A percentile compares a stretch with the other conserved stretches of the same genome.
phyloP scores from a whole-genome alignment of 2,329 filamentous ascomycete genomes.

The Aspergillus candidus region DNA sequence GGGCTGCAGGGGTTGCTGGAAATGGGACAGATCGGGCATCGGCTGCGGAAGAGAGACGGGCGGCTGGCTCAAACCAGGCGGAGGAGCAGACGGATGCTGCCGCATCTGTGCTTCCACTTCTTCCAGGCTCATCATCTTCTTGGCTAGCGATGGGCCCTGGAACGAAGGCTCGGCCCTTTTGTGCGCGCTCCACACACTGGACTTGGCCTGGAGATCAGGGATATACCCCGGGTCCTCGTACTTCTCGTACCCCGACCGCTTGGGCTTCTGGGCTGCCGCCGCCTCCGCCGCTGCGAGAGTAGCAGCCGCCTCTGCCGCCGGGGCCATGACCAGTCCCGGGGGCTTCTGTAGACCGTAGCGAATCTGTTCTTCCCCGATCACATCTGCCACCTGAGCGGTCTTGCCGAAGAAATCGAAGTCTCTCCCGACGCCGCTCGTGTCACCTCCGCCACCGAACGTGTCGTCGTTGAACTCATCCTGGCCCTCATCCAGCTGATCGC shows the following conservation, averaged over 20 bases:
- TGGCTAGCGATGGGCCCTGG: conserved; percentile 36
- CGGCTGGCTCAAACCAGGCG: conserved; percentile 17
- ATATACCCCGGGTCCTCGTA: conserved; percentile 80
- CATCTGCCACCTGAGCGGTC: conserved; percentile 78
- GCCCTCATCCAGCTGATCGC: conserved; percentile 82
- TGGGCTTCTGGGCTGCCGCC: conserved; percentile 48
- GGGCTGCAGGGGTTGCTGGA: conserved; percentile 28
- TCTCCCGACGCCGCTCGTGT: conserved; percentile 59
- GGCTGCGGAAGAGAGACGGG: conserved; percentile 24
- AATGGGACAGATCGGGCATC: conserved; percentile 25
- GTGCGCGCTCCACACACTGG: conserved; percentile 78
- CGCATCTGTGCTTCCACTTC: conserved; percentile 95
- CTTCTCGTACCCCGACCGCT: conserved; percentile 81
- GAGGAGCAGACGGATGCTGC: conserved; percentile 47
- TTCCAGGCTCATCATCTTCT: conserved; percentile 90
- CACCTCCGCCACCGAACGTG: conserved; percentile 65
- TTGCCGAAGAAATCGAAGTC: conserved; percentile 97
- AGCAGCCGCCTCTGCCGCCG: conserved; percentile 32
- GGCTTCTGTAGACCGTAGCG: conserved; percentile 73
- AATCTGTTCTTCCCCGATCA: conserved; percentile 84
- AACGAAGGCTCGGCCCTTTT: conserved; percentile 27
- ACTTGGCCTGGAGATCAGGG: conserved; percentile 85
- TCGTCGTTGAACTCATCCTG: conserved; percentile 96
- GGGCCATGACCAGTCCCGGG: conserved; percentile 32
- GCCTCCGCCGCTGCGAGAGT: conserved; percentile 39